Evolutionary conservation across 768 basidiomycete genomes (phyloP), one percentile per base, ranked within the genome.

Genomic region (Lactarius deliciosus): DNA sequence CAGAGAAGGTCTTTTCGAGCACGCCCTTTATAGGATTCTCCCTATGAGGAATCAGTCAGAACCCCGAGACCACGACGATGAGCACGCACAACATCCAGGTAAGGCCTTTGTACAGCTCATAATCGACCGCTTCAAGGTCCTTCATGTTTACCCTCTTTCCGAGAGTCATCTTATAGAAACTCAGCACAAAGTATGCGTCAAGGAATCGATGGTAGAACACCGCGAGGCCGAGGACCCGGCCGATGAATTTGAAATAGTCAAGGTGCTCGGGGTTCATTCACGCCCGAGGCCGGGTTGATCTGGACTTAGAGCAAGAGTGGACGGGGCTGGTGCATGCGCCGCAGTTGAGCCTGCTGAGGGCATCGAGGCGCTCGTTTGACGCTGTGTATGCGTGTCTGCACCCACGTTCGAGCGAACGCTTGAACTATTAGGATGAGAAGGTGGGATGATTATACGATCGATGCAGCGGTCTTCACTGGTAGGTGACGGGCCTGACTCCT

Each of bases 171-270:
- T 92, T 92, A 79, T 92, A 92, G 78, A 91, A 87, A 71, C 87
- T 89, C 4, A 86, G 82, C 0, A 92, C 89, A 66, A 92, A 89
- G 73, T 91, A 92, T 2, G 89, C 85, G 68, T 92, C 91, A 34
- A 92, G 78, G 79, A 91, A 91, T 15, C 88, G 83, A 64, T 85
- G 80, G 73, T 92, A 90, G 80, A 90, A 92, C 64, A 91, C 85
- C 2, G 87, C 90, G 20, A 91, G 80, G 22, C 90, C 91, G 64
- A 91, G 77, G 54, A 84, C 82, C 57, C 89, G 83, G 22, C 91
- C 91, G 47, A 91, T 89, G 74, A 92, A 91, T 76, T 87, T 90
- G 82, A 90, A 92, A 73, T 92, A 92, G 69, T 85, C 87, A 65
- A 90, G 77, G 72, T 90, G 88, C 65, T 91, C 90, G 1, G 88